Base-by-base conservation (phyloP, 1,284 basidiomycete species). In the Cryptococcus sp. region DNA sequence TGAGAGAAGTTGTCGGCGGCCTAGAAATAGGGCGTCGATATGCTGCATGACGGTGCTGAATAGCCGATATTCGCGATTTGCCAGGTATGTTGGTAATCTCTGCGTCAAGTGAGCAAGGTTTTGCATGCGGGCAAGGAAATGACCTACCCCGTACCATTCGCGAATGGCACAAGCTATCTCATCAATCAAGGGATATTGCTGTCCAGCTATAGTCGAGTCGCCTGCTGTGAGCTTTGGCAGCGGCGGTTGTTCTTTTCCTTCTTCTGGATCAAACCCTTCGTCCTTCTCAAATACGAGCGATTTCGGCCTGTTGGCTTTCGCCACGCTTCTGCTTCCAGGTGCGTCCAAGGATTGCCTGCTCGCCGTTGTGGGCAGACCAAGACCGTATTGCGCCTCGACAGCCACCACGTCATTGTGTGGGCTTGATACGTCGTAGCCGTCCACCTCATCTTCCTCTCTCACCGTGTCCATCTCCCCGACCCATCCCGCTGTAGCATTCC, bases 101-200 rank as follows among this genome's bases (percentile, higher is more conserved):
- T 73, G 51, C n/a, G 13, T 35, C 4, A 35, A 35, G 30, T 35
- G 30, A 35, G 30, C 30, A 35, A 5, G 30, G 2, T 5, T 3
- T 23, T 40, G n/a, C 22, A 40, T 19, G 23, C 39, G 42, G n/a
- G 22, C 20, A 8, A 20, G 7, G 3, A 7, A 39, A 11, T 5
- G 0, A 68, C 75, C 71, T 54, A 95, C 83, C 27, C 86, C 85
- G 71, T 93, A 89, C 93, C 94, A 98, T 83, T 98, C 95, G 40
- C 94, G 86, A 45, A 98, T 81, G 0, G 95, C 93, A 20, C 93
- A 95, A 0, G 95, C 91, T 67, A 99, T 96, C 80, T 99, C 95
- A 78, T 99, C 95, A 53, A 98, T 86, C 69, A 98, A 87, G 1
- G 94, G 95, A 73, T 96, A 93, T 13, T 79, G 81, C 25, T 84